Percentiles rank a stretch among this genome's conserved stretches.
Conservation (phyloP, 768 basidiomycete genomes). For the Fibroporia radiculosa region DNA sequence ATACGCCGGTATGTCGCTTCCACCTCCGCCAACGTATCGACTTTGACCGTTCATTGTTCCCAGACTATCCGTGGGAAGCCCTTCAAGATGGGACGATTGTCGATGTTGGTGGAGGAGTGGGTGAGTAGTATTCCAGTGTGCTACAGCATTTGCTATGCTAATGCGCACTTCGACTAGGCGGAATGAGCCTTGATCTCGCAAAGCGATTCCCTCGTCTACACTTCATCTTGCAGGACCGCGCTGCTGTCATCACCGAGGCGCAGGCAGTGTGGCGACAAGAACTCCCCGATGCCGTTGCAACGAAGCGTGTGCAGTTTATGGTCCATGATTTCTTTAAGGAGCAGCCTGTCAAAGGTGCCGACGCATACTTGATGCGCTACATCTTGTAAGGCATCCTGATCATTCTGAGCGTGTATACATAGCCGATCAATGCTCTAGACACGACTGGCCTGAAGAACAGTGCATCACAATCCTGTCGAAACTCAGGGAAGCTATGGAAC, state of each 20-base stretch:
- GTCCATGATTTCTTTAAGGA: constrained; percentile 6
- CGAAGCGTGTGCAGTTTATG: background rate
- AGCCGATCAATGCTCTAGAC: background rate
- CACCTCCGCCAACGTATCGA: constrained; percentile 4
- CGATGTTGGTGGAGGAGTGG: constrained; percentile 11
- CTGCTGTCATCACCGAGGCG: constrained; percentile 8
- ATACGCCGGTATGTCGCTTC: background rate
- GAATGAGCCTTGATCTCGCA: constrained; percentile 9
- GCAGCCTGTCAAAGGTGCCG: constrained; percentile 3
- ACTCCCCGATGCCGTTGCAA: constrained; percentile 1
- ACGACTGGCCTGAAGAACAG: constrained; percentile 10
- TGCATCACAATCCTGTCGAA: constrained; percentile 6
- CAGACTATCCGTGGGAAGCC: constrained; percentile 10
- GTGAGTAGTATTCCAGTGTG: constrained; percentile 1
- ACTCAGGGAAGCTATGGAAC: constrained; percentile 4
- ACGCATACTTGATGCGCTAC: constrained; percentile 2
- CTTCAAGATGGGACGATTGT: constrained; percentile 6
- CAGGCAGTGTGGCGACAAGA: constrained; percentile 3
- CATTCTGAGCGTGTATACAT: background rate
- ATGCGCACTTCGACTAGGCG: background rate
- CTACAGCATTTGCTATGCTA: background rate
- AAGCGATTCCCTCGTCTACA: constrained; percentile 12
- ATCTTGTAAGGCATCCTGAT: background rate
- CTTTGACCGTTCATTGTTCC: constrained; percentile 1
- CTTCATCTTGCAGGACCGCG: constrained; percentile 16